Evolutionary conservation across 768 basidiomycete genomes (phyloP), one percentile per base, ranked within the genome.

Genomic region (Cystofilobasidium macerans): DNA sequence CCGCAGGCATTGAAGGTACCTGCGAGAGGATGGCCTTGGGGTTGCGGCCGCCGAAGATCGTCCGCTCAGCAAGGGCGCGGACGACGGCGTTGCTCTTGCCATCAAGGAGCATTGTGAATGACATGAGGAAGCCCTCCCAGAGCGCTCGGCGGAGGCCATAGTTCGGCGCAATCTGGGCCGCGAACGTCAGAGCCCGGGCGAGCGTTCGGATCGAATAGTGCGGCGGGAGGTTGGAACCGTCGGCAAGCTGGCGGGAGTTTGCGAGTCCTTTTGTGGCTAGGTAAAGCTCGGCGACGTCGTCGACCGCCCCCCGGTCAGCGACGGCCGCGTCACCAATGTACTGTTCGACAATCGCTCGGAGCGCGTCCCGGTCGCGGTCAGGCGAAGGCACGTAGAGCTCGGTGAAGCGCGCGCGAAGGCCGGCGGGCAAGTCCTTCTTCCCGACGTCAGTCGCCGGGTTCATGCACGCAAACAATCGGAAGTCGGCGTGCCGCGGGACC

Each of bases 371-470:
- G 74, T 98, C 91, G 36, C 87, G 81, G 72, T 99, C 95, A 5
- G 94, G 93, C 3, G 93, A 82, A n/a, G 87, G 84, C 0, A 97
- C 93, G 73, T 92, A 91, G 62, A 98, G 84, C 75, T 98, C 95
- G 0, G 92, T 95, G 78, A 99, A 98, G 35, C 88, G 84, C 13
- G 86, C 83, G 40, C 93, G 85, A 57, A 98, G 88, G 71, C 86
- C 86, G 6, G 88, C 86, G 22, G 91, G 89, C 0, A 99, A 84
- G 72, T 98, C 94, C 72, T 92, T 95, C 79, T 98, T 99, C 38
- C 95, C 95, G 18, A 97, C 88, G 71, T 99, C 95, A 4, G 93
- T 99, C 0, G 95, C 95, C 6, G 95, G 95, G 73, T 99, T 99
- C 95, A 99, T 99, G 75, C 95, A 99, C 5, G 92, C 92, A 72